phyloP scores from a whole-genome alignment of 768 basidiomycete genomes.

The Pleurotus citrinopileatus region DNA sequence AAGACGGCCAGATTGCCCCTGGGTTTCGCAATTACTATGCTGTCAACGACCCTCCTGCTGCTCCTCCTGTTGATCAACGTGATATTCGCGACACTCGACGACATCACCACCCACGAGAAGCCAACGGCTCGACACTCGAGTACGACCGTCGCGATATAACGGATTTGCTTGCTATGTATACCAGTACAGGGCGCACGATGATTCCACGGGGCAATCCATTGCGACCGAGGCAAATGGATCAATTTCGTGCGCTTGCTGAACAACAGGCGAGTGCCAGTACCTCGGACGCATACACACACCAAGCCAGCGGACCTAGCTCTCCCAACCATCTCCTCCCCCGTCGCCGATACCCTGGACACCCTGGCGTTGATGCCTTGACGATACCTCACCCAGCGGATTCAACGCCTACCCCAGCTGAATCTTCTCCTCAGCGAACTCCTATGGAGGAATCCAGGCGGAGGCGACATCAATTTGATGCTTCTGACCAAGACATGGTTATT shows the following conservation, averaged over 20 bases:
- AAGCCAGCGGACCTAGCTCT: neutral
- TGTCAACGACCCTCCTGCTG: neutral
- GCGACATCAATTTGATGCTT: neutral
- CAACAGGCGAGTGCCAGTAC: neutral
- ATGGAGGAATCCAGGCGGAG: neutral
- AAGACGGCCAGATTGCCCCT: neutral
- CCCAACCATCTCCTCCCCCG: neutral
- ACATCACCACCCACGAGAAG: neutral
- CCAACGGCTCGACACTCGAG: neutral
- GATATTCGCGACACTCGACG: neutral
- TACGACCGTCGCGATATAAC: neutral
- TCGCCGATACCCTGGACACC: neutral
- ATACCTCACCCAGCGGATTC: neutral
- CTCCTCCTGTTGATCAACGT: neutral
- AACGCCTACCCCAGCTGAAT: neutral
- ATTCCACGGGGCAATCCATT: neutral
- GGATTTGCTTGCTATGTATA: constrained; percentile 1
- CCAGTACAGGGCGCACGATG: neutral
- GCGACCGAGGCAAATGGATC: neutral
- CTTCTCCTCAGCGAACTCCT: neutral
- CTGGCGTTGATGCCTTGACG: neutral
- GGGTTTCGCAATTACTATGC: neutral
- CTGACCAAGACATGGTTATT: constrained; percentile 6
- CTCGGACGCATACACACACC: neutral
- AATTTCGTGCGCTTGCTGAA: neutral